Conservation (phyloP, 257 asterid species). For the Handroanthus guayacan region DNA sequence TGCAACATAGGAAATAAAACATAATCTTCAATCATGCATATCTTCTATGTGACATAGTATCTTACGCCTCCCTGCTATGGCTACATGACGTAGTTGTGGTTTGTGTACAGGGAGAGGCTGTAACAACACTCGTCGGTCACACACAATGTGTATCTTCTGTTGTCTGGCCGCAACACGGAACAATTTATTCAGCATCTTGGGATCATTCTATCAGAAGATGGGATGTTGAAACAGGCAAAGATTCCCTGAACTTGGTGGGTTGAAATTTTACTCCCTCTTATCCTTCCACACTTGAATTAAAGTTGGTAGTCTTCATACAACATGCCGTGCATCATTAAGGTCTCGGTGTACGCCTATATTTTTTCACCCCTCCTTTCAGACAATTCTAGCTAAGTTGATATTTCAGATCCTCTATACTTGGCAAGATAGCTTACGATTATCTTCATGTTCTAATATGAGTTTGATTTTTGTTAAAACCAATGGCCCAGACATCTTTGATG, state of each 20-base stretch:
- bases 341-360: neutral
- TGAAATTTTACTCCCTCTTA: neutral
- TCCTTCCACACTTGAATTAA: neutral
- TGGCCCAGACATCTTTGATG: conserved; percentile 10
- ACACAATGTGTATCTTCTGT: conserved; percentile 91
- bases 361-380: conserved; percentile 1
- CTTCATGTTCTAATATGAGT: neutral
- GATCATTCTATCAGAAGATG: conserved; percentile 94
- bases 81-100: conserved; percentile 27
- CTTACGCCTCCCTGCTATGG: conserved; percentile 1
- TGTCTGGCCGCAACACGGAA: conserved; percentile 72
- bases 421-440: neutral
- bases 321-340: conserved; percentile 18
- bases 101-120: conserved; percentile 74
- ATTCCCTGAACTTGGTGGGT: conserved; percentile 70
- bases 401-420: conserved; percentile 5
- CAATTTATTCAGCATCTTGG: conserved; percentile 93
- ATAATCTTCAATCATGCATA: neutral
- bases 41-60: neutral
- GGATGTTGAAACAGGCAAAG: conserved; percentile 94
- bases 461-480: conserved; percentile 9
- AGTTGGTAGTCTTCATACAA: conserved; percentile 5
- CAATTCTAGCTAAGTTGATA: neutral
- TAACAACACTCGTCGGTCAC: conserved; percentile 87
- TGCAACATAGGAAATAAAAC: neutral